Percentiles rank a stretch among this genome's conserved stretches.
phyloP scores from a whole-genome alignment of 495 filamentous ascomycete genomes.

The Neurospora sp. region DNA sequence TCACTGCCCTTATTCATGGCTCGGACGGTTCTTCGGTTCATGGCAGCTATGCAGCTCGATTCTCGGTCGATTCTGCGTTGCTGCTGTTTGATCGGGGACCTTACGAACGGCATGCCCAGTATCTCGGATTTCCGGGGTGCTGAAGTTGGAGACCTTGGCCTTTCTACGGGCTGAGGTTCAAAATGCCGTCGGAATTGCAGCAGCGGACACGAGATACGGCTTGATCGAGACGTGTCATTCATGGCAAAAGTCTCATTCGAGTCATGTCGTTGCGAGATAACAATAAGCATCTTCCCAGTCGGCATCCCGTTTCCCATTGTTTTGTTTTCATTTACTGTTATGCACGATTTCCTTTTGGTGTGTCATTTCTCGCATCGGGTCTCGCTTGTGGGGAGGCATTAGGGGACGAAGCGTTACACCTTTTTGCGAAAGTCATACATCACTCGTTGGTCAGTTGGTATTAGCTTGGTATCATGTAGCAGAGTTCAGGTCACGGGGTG shows the following conservation, averaged over 20 bases:
- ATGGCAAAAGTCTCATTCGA: background rate
- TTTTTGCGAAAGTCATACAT: background rate
- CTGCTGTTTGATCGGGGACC: constrained; percentile 3
- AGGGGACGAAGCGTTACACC: constrained; percentile 21
- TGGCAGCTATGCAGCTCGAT: constrained; percentile 2
- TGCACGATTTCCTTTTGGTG: constrained; percentile 11
- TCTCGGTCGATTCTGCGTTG: background rate
- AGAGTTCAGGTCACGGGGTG: background rate
- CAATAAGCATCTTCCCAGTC: constrained; percentile 8
- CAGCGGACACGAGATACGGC: constrained; percentile 8
- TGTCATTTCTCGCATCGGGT: constrained; percentile 23
- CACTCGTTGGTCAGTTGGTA: background rate
- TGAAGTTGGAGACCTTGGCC: constrained; percentile 9
- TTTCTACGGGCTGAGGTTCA: background rate
- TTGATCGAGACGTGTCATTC: background rate
- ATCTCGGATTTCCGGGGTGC: constrained; percentile 11
- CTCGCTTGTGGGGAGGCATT: constrained; percentile 35
- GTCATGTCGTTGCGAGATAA: constrained; percentile 9
- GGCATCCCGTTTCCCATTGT: constrained; percentile 8
- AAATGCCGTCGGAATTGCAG: constrained; percentile 5
- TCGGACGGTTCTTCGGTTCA: constrained; percentile 10
- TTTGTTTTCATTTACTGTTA: constrained; percentile 15
- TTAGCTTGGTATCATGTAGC: background rate
- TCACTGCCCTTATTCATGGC: constrained; percentile 11
- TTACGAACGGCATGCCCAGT: constrained; percentile 30